Evolutionary conservation across 1,284 basidiomycete genomes (phyloP).

Genomic region (Sanguinoderma infundibulare): DNA sequence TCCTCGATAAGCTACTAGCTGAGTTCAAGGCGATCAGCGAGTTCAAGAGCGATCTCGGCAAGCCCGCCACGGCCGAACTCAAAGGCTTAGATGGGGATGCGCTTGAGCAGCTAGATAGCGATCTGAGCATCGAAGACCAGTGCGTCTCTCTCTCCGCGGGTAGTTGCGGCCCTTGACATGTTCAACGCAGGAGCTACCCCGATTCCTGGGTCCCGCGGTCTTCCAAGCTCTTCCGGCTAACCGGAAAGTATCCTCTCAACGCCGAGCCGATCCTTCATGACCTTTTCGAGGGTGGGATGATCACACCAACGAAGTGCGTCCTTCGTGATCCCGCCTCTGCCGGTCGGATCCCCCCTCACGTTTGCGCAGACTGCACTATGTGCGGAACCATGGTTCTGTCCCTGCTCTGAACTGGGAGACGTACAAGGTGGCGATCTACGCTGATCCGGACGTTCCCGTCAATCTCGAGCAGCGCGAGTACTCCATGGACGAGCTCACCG

Average conservation of each 20-base stretch:
- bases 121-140: slow-evolving; percentile 29
- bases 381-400: slow-evolving; percentile 30
- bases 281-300: slow-evolving; percentile 28
- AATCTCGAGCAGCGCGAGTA: slow-evolving; percentile 21
- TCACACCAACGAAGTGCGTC: slow-evolving; percentile 28
- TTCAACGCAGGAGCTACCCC: slow-evolving; percentile 17
- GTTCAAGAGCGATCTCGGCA: slow-evolving; percentile 24
- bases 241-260: slow-evolving; percentile 30
- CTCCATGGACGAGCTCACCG: slow-evolving; percentile 28
- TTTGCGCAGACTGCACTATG: slow-evolving; percentile 26
- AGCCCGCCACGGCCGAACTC: slow-evolving; percentile 16
- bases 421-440: slow-evolving; percentile 22
- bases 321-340: background rate
- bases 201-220: slow-evolving; percentile 35
- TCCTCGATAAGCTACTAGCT: slow-evolving; percentile 9
- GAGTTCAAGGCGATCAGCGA: slow-evolving; percentile 20
- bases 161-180: background rate
- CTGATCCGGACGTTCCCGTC: slow-evolving; percentile 20
- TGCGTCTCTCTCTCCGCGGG: slow-evolving; percentile 8
- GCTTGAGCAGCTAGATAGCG: slow-evolving; percentile 25
- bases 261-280: slow-evolving; percentile 25
- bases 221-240: slow-evolving; percentile 24
- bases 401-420: slow-evolving; percentile 30
- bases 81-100: slow-evolving; percentile 26
- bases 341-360: background rate